phyloP scores from a whole-genome alignment of 768 basidiomycete species.

The Dentipellis fragilis region DNA sequence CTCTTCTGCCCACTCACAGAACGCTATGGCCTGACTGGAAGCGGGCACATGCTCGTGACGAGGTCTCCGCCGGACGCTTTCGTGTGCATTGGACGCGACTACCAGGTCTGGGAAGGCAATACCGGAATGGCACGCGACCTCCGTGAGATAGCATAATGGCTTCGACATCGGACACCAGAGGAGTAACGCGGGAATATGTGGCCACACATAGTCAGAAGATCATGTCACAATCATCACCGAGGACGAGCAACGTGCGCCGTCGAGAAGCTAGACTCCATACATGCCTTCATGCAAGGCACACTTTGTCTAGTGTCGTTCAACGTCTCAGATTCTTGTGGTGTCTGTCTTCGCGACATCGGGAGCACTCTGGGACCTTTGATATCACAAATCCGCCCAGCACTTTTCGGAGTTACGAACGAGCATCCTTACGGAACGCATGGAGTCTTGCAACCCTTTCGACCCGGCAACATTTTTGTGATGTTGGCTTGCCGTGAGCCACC shows the following conservation, averaged over 20 bases:
- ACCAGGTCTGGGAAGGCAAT: neutral
- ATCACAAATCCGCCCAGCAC: neutral
- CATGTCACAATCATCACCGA: neutral
- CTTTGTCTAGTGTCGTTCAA: neutral
- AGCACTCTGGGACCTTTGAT: neutral
- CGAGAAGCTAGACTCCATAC: neutral
- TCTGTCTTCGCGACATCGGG: neutral
- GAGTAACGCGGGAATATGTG: neutral
- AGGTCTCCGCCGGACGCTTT: neutral
- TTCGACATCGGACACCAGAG: neutral
- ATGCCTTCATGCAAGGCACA: neutral
- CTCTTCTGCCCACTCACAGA: conserved; percentile 1
- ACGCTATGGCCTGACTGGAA: neutral
- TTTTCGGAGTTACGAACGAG: neutral
- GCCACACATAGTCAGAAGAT: neutral
- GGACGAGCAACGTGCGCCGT: neutral
- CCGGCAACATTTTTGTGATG: neutral
- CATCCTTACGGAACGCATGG: neutral
- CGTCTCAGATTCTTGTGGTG: neutral
- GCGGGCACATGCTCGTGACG: neutral
- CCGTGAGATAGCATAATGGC: neutral
- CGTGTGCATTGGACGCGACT: neutral
- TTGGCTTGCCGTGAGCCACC: neutral
- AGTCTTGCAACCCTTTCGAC: neutral
- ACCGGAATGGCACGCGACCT: neutral